A percentile compares a stretch with the other conserved stretches of the same genome.
phyloP scores from a whole-genome alignment of 148 eudicot genomes.

The Rheum nobile region DNA sequence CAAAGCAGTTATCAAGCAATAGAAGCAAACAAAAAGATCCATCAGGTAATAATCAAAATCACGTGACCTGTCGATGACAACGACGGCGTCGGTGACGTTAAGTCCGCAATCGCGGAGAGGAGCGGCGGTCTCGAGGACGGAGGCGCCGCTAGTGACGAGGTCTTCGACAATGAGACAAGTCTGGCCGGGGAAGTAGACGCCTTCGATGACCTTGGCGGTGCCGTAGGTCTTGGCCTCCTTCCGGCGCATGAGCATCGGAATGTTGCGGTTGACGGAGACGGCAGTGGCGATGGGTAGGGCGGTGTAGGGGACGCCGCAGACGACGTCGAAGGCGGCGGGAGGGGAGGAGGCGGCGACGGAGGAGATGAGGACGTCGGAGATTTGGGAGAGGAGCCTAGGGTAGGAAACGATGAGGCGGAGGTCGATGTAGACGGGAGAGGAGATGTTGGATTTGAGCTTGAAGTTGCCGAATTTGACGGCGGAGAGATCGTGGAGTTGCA shows the following conservation, averaged over 20 bases:
- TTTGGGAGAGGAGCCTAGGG: constrained; percentile 56
- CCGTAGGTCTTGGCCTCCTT: constrained; percentile 75
- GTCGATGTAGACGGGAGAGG: constrained; percentile 87
- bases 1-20: neutral
- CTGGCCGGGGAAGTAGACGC: constrained; percentile 28
- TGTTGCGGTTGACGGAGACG: constrained; percentile 32
- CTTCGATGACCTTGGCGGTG: constrained; percentile 70
- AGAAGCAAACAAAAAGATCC: neutral
- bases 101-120: constrained; percentile 61
- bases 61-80: constrained; percentile 54
- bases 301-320: constrained; percentile 91
- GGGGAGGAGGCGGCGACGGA: constrained; percentile 27
- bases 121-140: constrained; percentile 76
- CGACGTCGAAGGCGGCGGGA: constrained; percentile 78
- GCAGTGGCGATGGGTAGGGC: constrained; percentile 85
- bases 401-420: constrained; percentile 84
- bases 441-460: constrained; percentile 74
- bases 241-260: constrained; percentile 90
- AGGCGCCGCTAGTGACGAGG: constrained; percentile 81
- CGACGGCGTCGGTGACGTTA: constrained; percentile 67
- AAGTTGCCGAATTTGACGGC: constrained; percentile 85
- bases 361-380: constrained; percentile 58
- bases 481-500: constrained; percentile 65
- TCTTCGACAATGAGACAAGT: constrained; percentile 62
- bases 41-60: neutral